A percentile compares a stretch with the other conserved stretches of the same genome.
Evolutionary conservation across 805 yeast species (phyloP).

Genomic region (Suhomyces prunicola): DNA sequence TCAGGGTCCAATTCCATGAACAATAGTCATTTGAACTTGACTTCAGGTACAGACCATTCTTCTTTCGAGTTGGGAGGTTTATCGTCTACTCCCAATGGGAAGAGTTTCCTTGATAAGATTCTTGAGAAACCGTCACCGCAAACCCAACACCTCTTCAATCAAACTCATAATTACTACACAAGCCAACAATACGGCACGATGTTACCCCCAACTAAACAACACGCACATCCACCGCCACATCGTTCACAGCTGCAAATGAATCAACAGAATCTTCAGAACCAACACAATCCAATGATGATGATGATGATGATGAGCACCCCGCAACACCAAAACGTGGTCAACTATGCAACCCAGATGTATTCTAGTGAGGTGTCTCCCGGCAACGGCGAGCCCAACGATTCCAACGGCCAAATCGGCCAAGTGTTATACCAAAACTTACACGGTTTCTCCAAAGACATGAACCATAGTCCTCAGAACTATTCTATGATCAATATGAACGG

Average conservation of each 20-base stretch:
- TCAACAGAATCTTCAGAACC: slow-evolving; percentile 12
- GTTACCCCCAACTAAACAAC: slow-evolving; percentile 30
- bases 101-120: slow-evolving; percentile 36
- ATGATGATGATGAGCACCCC: slow-evolving; percentile 46
- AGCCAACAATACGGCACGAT: slow-evolving; percentile 15
- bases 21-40: slow-evolving; percentile 31
- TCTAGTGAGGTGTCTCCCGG: slow-evolving; percentile 15
- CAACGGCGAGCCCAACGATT: slow-evolving; percentile 3
- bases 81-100: slow-evolving; percentile 40
- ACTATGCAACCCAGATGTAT: slow-evolving; percentile 20
- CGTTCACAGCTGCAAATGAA: slow-evolving; percentile 6
- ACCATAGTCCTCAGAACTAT: slow-evolving; percentile 6
- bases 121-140: slow-evolving; percentile 40
- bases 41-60: slow-evolving; percentile 36
- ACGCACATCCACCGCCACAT: slow-evolving; percentile 5
- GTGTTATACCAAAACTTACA: slow-evolving; percentile 10
- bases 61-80: slow-evolving; percentile 39
- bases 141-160: slow-evolving; percentile 16
- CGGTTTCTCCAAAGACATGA: slow-evolving; percentile 1
- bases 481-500: slow-evolving; percentile 9
- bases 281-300: slow-evolving; percentile 13
- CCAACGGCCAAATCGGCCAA: slow-evolving; percentile 3
- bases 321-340: slow-evolving; percentile 30
- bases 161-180: slow-evolving; percentile 12
- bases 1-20: slow-evolving; percentile 28